These are phyloP conservation scores for Gaillardinia entomophila DNA, from an alignment of 805 yeast genomes.

Conservation along the genomic window DNA sequence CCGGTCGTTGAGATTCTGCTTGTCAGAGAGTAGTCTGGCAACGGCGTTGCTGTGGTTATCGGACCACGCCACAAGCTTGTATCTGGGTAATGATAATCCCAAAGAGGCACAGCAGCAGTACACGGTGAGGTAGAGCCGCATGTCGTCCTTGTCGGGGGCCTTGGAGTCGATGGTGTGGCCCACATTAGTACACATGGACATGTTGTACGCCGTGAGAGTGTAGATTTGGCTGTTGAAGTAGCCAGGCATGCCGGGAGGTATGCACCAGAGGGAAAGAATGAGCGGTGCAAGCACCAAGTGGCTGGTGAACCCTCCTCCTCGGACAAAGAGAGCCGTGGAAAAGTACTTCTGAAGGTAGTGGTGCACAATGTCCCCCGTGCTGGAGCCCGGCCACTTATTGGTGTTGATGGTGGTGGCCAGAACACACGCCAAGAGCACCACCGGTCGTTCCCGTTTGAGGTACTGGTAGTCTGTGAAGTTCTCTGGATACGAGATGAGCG, in stretches of 20 bases:
- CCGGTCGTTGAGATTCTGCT: constrained; percentile 31
- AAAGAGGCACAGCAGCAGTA: constrained; percentile 48
- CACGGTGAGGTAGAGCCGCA: constrained; percentile 42
- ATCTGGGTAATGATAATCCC: constrained; percentile 46
- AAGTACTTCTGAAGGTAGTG: constrained; percentile 42
- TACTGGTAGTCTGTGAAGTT: constrained; percentile 30
- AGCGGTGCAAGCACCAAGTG: constrained; percentile 38
- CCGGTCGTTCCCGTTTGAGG: constrained; percentile 37
- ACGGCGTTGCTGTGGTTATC: constrained; percentile 34
- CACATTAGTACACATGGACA: constrained; percentile 46
- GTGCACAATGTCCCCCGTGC: constrained; percentile 33
- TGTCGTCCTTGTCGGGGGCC: constrained; percentile 17
- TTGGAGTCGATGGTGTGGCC: constrained; percentile 25
- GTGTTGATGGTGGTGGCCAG: constrained; percentile 45
- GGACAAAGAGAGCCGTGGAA: constrained; percentile 38
- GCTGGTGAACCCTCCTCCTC: constrained; percentile 37
- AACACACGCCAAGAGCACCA: constrained; percentile 37
- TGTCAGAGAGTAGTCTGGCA: constrained; percentile 9
- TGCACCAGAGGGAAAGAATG: constrained; percentile 46
- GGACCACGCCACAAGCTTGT: constrained; percentile 46
- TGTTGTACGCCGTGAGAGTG: constrained; percentile 37
- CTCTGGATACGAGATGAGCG: constrained; percentile 39
- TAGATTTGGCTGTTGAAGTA: constrained; percentile 49
- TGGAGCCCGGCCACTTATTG: constrained; percentile 8
- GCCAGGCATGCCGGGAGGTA: constrained; percentile 48